phyloP scores from a whole-genome alignment of 371 early-diverging fungal genomes.

The Parasitella parasitica region DNA sequence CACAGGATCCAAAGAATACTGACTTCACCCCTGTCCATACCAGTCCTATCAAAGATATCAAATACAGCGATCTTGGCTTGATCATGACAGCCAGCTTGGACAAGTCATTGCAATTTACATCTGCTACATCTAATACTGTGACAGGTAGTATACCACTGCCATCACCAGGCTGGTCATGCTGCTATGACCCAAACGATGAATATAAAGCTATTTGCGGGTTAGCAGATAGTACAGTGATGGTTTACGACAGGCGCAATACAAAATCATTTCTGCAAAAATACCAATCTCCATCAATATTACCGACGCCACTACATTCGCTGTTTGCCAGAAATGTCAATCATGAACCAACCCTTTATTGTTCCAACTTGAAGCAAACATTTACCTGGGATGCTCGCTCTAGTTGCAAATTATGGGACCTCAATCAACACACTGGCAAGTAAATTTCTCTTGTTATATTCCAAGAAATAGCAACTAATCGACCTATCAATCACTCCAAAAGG shows the following conservation, averaged over 20 bases:
- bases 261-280: not conserved
- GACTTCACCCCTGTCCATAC: not conserved
- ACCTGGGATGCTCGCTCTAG: not conserved
- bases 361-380: not conserved
- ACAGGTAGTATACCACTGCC: not conserved
- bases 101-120: not conserved
- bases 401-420: not conserved
- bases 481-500: not conserved
- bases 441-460: not conserved
- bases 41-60: not conserved
- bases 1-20: not conserved
- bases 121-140: not conserved
- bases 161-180: not conserved
- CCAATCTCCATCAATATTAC: not conserved
- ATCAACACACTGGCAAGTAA: not conserved
- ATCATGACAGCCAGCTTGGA: not conserved
- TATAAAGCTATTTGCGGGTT: not conserved
- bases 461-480: too few species aligned
- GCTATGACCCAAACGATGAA: not conserved
- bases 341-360: not conserved
- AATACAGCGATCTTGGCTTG: not conserved
- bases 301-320: not conserved
- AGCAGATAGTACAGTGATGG: not conserved
- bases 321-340: not conserved
- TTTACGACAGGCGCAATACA: not conserved